Evolutionary conservation across 2,329 filamentous ascomycete species (phyloP), one percentile per base, ranked within the genome.

Genomic region (Allantophomopsis lycopodina): DNA sequence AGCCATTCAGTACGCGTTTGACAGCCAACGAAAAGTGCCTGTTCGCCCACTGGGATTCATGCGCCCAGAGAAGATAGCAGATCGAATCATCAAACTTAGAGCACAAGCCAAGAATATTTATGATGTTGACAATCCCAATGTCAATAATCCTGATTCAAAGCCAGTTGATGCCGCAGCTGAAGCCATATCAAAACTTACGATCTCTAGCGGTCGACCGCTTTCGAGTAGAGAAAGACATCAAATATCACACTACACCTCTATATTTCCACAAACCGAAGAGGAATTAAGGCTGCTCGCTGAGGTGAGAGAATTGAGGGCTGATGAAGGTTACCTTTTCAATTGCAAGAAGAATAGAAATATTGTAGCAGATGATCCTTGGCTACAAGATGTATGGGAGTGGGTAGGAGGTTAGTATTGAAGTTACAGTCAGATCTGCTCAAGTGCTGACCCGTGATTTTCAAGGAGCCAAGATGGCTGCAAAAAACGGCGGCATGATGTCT

Each of bases 311-410:
- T 57, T 73, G 31, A 70, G 76, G 13, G 72, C 74, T 7, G 71
- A 71, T 45, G 73, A 76, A 48, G 69, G 65, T 40, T 81, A 80
- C 45, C 58, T 79, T 0, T 78, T 80, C 44, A 65, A 87, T 50
- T 76, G 75, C 42, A 59, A 61, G 13, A 69, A 64, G 36, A 91
- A 91, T 50, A 70, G 71, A 44, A 60, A 68, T 5, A 70, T 88
- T n/a, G 69, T 83, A 1, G 64, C 68, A 5, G 81, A 85, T 44
- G 79, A 88, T 50, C 73, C 72, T 21, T 84, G 82, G 73, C 63
- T 89, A n/a, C 70, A 76, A 42, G 79, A 83, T 41, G 63, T 83
- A n/a, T 93, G 85, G 85, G 72, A 76, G 36, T 84, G 83, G 68
- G 66, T 88, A 36, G 68, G 72, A 42, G 75, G 81, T 76, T 52